Base-by-base conservation (phyloP, 1,284 basidiomycete species). In the Rhodotorula sp. region DNA sequence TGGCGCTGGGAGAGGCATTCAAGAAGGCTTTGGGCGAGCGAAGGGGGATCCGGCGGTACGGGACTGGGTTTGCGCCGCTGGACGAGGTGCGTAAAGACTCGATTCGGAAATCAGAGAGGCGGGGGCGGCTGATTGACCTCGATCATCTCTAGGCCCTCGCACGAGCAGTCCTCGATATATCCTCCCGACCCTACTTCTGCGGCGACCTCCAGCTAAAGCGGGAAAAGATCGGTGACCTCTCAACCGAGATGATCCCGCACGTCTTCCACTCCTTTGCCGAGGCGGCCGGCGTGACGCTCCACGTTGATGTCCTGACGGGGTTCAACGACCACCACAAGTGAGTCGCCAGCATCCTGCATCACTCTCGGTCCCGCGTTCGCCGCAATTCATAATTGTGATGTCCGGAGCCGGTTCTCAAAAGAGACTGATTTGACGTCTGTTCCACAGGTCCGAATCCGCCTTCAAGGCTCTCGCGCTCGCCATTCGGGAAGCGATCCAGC, bases 281-380 rank as follows among this genome's bases (percentile, higher is more conserved):
- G 75, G 90, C 91, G 8, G 90, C 93, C 0, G 91, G 91, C n/a
- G 87, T 88, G 24, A 95, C 93, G 2, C 83, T 96, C 56, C 96
- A 99, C 79, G 87, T 99, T 60, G 96, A 99, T 80, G 91, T 91
- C 52, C 84, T 99, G 64, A 85, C 93, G 46, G 96, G 96, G 60
- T 89, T 92, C 77, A 99, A 99, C 82, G 96, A 99, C 80, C 96
- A 99, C 81, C 96, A 99, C 82, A 88, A 91, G 94, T 93, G 78
- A 73, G 88, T 62, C 36, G 9, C n/a, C n/a, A n/a, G n/a, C n/a
- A n/a, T n/a, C n/a, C n/a, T n/a, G n/a, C n/a, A n/a, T n/a, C n/a
- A n/a, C n/a, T n/a, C n/a, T n/a, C n/a, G n/a, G n/a, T 27, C 22
- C 24, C 13, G 13, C 56, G 19, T n/a, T 54, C 34, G n/a, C 22